phyloP scores from a whole-genome alignment of 371 early-diverging fungal genomes.

The Hamiltosporidium tvaerminnensis region DNA sequence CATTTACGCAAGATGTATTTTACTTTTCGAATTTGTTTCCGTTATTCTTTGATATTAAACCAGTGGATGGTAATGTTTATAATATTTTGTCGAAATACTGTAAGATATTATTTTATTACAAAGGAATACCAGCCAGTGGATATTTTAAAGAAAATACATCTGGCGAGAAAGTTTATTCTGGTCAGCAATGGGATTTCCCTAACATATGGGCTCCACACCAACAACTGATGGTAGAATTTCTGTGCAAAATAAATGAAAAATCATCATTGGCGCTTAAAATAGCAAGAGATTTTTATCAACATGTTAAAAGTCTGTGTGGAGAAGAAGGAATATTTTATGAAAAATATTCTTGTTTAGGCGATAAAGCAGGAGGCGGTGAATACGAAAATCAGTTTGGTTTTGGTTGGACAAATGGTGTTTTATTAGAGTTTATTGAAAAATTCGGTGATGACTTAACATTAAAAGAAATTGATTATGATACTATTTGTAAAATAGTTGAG shows the following conservation, averaged over 20 bases:
- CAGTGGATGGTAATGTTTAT: background rate
- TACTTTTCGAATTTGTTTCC: background rate
- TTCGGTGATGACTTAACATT: slow-evolving; percentile 49
- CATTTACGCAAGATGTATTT: background rate
- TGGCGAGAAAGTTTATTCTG: slow-evolving; percentile 50
- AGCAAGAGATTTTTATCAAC: slow-evolving; percentile 55
- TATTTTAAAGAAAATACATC: slow-evolving; percentile 57
- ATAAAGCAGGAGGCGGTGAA: slow-evolving; percentile 63
- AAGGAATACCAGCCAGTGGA: slow-evolving; percentile 56
- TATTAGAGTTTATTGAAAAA: slow-evolving; percentile 56
- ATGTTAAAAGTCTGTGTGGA: background rate
- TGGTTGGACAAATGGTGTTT: slow-evolving; percentile 76
- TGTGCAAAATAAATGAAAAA: background rate
- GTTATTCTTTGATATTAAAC: background rate
- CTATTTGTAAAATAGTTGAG: no score
- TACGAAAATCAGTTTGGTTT: slow-evolving; percentile 67
- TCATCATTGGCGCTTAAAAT: slow-evolving; percentile 50
- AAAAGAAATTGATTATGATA: no score
- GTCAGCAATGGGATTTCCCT: slow-evolving; percentile 71
- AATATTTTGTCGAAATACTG: background rate
- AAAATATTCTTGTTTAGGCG: slow-evolving; percentile 57
- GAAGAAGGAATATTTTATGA: slow-evolving; percentile 60
- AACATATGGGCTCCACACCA: slow-evolving; percentile 61
- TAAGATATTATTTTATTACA: slow-evolving; percentile 17
- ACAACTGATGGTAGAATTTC: slow-evolving; percentile 28